Evolutionary conservation across 2,329 filamentous ascomycete species (phyloP).

Genomic region (Sarocladium brachiariae): DNA sequence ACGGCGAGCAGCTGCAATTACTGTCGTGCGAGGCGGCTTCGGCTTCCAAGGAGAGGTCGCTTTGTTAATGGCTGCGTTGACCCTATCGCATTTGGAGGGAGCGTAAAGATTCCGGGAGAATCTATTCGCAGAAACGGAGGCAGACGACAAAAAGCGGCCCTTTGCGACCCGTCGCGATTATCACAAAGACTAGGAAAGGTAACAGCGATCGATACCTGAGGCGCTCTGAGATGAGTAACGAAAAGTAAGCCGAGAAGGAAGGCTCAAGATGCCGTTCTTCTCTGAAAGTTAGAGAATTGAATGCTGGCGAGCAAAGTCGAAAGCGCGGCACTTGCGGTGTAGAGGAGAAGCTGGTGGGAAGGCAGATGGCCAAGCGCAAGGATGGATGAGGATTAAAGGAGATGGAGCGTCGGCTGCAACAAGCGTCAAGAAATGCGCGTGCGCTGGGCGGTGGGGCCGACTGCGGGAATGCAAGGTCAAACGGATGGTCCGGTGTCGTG

Average conservation of each 20-base stretch:
- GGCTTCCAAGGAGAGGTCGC: background rate
- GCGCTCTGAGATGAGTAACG: no score
- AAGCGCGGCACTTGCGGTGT: background rate
- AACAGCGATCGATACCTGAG: no score
- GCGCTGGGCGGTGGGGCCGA: conserved; percentile 21
- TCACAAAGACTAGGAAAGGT: no score
- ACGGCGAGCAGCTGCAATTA: background rate
- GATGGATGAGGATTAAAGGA: conserved; percentile 15
- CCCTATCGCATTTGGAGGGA: conserved; percentile 4
- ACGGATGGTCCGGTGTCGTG: conserved; percentile 32
- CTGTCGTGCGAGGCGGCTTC: background rate
- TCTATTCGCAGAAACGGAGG: no score
- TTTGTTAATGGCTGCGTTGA: background rate
- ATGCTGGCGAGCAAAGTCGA: background rate
- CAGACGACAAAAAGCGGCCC: no score
- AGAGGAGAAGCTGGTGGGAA: conserved; percentile 9
- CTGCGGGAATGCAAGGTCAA: conserved; percentile 30
- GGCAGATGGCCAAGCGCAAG: conserved; percentile 15
- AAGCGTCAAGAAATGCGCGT: conserved; percentile 10
- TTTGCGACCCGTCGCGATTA: no score
- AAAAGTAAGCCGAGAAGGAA: no score
- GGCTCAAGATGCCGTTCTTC: no score
- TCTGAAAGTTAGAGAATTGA: no score
- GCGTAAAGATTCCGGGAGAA: no score
- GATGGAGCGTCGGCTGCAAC: conserved; percentile 15